A percentile compares a stretch with the other conserved stretches of the same genome.
phyloP scores from a whole-genome alignment of 257 asterid genomes.

The Salvia rosmarinus region DNA sequence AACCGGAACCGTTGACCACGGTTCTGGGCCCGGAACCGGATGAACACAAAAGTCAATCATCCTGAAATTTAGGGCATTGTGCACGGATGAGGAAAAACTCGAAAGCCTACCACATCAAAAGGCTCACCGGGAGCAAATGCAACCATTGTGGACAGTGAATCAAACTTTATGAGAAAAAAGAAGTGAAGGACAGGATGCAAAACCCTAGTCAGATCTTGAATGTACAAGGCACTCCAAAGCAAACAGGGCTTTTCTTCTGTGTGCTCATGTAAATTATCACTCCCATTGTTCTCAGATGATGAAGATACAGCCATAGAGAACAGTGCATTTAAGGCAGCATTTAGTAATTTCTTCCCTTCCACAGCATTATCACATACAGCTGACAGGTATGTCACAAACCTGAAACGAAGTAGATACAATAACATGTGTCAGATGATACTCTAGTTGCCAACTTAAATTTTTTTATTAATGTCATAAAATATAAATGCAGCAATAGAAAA shows the following conservation, averaged over 20 bases:
- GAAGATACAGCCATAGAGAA: constrained; percentile 52
- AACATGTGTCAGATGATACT: constrained; percentile 27
- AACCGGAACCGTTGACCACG: too few species aligned
- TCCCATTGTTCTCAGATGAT: constrained; percentile 36
- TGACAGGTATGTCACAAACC: constrained; percentile 84
- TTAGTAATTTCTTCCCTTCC: constrained; percentile 71
- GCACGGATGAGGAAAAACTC: neutral
- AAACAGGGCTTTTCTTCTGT: constrained; percentile 63
- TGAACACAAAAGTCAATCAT: neutral
- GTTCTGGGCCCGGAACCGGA: too few species aligned
- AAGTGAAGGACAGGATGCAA: constrained; percentile 32
- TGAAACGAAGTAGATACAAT: constrained; percentile 39
- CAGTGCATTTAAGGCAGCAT: constrained; percentile 64
- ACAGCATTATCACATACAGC: constrained; percentile 57
- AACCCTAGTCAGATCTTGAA: constrained; percentile 71
- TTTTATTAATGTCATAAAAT: neutral
- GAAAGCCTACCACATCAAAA: neutral
- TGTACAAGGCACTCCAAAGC: constrained; percentile 75
- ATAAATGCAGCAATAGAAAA: constrained; percentile 4
- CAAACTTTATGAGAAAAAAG: constrained; percentile 2
- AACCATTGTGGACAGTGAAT: constrained; percentile 20
- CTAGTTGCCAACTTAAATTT: constrained; percentile 18
- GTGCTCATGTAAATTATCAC: constrained; percentile 40
- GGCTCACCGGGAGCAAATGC: constrained; percentile 12
- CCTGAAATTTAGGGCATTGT: neutral